Conservation (phyloP, 2,329 filamentous ascomycete genomes). For the Claviceps spartinae region DNA sequence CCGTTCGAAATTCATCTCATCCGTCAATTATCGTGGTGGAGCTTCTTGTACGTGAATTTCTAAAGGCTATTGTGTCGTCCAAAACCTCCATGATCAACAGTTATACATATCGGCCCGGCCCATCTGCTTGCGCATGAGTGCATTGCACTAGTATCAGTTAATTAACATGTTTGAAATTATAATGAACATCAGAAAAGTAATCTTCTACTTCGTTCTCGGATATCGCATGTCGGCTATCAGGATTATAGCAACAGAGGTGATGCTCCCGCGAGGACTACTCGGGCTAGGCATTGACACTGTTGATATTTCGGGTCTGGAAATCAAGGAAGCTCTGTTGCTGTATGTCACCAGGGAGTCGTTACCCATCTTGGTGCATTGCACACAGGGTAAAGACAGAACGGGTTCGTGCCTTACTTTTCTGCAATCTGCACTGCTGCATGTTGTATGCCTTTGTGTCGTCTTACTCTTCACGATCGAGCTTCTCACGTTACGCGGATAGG, state of each 20-base stretch:
- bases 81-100: background rate
- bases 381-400: conserved; percentile 71
- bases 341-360: conserved; percentile 27
- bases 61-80: background rate
- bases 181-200: conserved; percentile 24
- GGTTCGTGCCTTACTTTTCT: conserved; percentile 10
- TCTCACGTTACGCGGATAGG: conserved; percentile 30
- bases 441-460: background rate
- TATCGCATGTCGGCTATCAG: conserved; percentile 56
- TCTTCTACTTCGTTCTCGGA: conserved; percentile 49
- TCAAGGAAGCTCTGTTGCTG: conserved; percentile 27
- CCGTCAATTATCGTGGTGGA: conserved; percentile 52
- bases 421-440: background rate
- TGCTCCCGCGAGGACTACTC: conserved; percentile 57
- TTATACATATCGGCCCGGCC: background rate
- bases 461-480: background rate
- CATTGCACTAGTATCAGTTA: too few species aligned
- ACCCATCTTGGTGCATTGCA: conserved; percentile 67
- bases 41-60: conserved; percentile 37
- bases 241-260: conserved; percentile 55
- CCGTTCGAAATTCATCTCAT: conserved; percentile 57
- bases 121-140: too few species aligned
- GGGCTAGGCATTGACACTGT: conserved; percentile 59
- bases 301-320: conserved; percentile 50
- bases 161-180: background rate